Evolutionary conservation across 2,329 filamentous ascomycete genomes (phyloP).

Genomic region (Talaromyces sp.): DNA sequence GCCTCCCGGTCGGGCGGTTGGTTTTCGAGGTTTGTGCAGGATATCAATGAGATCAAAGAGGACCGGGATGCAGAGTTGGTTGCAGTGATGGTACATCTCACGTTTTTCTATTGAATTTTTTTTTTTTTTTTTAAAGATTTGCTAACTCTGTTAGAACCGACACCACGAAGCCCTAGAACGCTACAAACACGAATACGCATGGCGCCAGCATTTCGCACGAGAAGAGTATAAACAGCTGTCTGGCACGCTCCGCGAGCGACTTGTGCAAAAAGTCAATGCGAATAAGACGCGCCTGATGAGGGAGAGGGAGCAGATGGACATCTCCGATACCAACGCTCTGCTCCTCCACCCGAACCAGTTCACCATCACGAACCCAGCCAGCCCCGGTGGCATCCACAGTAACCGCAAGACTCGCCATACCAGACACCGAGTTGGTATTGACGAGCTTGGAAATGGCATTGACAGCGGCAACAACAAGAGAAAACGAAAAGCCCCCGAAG

Average conservation of each 20-base stretch:
- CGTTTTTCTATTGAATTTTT: not conserved
- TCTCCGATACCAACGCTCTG: slow-evolving; percentile 61
- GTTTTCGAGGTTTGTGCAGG: slow-evolving; percentile 78
- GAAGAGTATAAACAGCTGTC: slow-evolving; percentile 58
- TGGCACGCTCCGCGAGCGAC: slow-evolving; percentile 56
- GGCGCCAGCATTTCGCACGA: slow-evolving; percentile 57
- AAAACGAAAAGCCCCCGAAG: slow-evolving; percentile 53
- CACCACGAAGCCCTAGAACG: slow-evolving; percentile 53
- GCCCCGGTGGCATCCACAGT: slow-evolving; percentile 55
- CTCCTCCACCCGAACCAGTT: slow-evolving; percentile 63
- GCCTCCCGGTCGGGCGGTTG: slow-evolving; percentile 65
- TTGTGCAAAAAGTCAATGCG: slow-evolving; percentile 53
- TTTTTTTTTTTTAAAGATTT: slow-evolving; percentile 1
- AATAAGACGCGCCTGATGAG: slow-evolving; percentile 55
- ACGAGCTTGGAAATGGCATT: slow-evolving; percentile 47
- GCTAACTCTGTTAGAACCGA: slow-evolving; percentile 43
- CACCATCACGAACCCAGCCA: slow-evolving; percentile 59
- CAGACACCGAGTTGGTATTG: slow-evolving; percentile 52
- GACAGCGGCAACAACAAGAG: slow-evolving; percentile 47
- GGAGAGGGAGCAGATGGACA: slow-evolving; percentile 63
- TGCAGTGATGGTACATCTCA: slow-evolving; percentile 65
- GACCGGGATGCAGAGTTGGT: slow-evolving; percentile 78
- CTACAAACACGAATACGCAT: slow-evolving; percentile 53
- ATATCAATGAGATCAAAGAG: slow-evolving; percentile 84
- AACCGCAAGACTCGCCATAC: slow-evolving; percentile 61